phyloP scores from a whole-genome alignment of 805 yeast genomes.

The Cyberlindnera petersonii region DNA sequence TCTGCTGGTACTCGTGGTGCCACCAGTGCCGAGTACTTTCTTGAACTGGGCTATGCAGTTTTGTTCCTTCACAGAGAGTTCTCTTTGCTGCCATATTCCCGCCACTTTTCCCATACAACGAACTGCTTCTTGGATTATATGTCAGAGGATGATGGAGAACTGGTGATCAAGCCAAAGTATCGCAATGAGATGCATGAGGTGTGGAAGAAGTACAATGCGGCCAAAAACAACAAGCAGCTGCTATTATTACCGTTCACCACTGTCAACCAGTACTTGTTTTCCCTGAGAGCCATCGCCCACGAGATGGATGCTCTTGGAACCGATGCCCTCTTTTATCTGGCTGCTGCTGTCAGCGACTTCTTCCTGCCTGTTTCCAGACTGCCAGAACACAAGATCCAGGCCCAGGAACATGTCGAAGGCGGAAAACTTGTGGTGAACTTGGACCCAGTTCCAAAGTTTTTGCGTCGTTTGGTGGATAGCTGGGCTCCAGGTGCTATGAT shows the following conservation, averaged over 20 bases:
- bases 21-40: conserved; percentile 86
- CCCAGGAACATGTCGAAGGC: conserved; percentile 49
- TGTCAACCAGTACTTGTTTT: conserved; percentile 88
- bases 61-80: conserved; percentile 90
- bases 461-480: conserved; percentile 78
- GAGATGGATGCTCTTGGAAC: conserved; percentile 51
- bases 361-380: conserved; percentile 81
- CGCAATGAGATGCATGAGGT: conserved; percentile 58
- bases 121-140: conserved; percentile 84
- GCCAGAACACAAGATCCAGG: conserved; percentile 94
- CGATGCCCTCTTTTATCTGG: conserved; percentile 74
- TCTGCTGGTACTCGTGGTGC: conserved; percentile 99
- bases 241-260: conserved; percentile 87
- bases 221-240: conserved; percentile 31
- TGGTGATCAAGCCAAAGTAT: conserved; percentile 58
- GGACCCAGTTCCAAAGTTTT: conserved; percentile 95
- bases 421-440: conserved; percentile 80
- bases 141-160: conserved; percentile 39
- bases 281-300: conserved; percentile 64
- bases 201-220: conserved; percentile 47
- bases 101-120: conserved; percentile 82
- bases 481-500: conserved; percentile 98
- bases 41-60: conserved; percentile 85
- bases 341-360: conserved; percentile 98
- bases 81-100: conserved; percentile 86